A percentile compares a stretch with the other conserved stretches of the same genome.
phyloP scores from a whole-genome alignment of 192 early-diverging fungal species.

The Phycomyces nitens region DNA sequence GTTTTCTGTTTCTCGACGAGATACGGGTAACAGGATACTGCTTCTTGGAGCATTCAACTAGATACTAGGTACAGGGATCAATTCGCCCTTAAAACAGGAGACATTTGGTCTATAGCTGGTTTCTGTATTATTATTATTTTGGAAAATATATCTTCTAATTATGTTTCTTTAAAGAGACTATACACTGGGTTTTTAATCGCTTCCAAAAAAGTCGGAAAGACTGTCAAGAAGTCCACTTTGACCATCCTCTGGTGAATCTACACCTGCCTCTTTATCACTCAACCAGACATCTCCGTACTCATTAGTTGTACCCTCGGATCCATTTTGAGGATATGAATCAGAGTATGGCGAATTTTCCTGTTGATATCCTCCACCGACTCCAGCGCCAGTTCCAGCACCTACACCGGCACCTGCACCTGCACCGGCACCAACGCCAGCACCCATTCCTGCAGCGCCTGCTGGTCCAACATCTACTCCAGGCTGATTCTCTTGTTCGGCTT shows the following conservation, averaged over 20 bases:
- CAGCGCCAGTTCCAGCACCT: not conserved
- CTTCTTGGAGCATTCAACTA: no score
- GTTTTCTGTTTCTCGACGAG: no score
- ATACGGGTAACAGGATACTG: no score
- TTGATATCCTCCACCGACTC: not conserved
- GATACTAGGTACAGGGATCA: no score
- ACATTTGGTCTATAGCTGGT: no score
- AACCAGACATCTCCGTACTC: slow-evolving; percentile 45
- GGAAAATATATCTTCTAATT: no score
- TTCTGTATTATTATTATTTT: no score
- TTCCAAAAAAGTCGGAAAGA: slow-evolving; percentile 16
- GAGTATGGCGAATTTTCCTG: slow-evolving; percentile 12
- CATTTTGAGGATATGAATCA: slow-evolving; percentile 2
- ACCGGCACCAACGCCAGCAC: slow-evolving; percentile 14
- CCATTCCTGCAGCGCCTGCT: slow-evolving; percentile 28
- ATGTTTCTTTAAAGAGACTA: no score
- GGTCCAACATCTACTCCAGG: slow-evolving; percentile 19
- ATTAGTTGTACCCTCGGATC: slow-evolving; percentile 15
- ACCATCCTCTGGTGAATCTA: slow-evolving; percentile 15
- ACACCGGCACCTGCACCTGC: slow-evolving; percentile 23
- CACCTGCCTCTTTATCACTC: slow-evolving; percentile 25
- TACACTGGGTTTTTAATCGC: no score
- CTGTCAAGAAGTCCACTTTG: slow-evolving; percentile 30
- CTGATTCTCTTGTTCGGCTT: slow-evolving; percentile 16
- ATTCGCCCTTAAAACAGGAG: no score